Evolutionary conservation across 306 rosid species (phyloP), one percentile per base, ranked within the genome.

Genomic region (Begonia peltatifolia): DNA sequence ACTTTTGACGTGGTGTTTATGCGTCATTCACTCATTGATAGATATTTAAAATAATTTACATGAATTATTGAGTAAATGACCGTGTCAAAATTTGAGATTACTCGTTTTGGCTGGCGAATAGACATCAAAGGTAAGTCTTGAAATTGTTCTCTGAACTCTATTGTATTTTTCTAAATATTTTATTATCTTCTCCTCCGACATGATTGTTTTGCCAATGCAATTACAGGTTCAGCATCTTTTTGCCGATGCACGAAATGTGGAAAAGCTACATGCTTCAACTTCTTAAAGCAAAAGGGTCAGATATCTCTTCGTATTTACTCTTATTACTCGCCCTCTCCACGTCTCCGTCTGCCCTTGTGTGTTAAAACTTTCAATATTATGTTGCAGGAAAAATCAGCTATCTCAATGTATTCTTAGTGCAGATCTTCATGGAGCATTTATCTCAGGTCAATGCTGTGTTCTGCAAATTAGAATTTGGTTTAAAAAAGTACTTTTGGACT

Each of bases 221-320:
- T 2, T 46, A 55, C 60, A 90, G 99, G 61, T 83, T 66, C 42
- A 76, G 71, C 38, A 60, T 54, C 60, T 86, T 80, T 71, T 74
- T 42, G 79, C 84, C 92, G 59, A 77, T 86, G 92, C 87, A 83
- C 71, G 94, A 80, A 71, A 76, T 80, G 80, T 90, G 95, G 99
- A 86, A 80, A 71, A 75, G 58, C 57, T 78, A 82, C 53, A 63
- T 80, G 68, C 41, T 4, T 50, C 71, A 56, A 71, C 83, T 81
- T 44, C 71, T 83, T 48, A 79, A 69, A 66, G 53, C 69, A 54
- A 58, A 69, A 2, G 87, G 87, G 97, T 85, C 42, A 69, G 62
- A 38, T 52, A 9, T 67, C 68, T 49, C 58, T 57, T 23, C 12
- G 20, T 6, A 42, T 58, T 57, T 20, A 2, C n/a, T 2, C 13